phyloP scores from a whole-genome alignment of 2,329 filamentous ascomycete species.

The Niveomyces coronatus region DNA sequence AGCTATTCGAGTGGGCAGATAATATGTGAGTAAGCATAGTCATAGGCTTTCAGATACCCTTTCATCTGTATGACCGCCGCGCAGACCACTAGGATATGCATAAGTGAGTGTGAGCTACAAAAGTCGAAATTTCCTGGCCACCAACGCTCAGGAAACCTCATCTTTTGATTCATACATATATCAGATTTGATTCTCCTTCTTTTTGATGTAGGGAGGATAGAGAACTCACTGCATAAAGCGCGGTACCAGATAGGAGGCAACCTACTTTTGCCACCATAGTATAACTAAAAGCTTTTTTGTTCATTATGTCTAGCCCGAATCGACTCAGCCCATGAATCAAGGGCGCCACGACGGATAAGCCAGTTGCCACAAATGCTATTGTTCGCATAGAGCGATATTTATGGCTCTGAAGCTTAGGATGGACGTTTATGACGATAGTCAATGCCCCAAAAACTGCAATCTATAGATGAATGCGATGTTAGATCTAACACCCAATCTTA shows the following conservation, averaged over 20 bases:
- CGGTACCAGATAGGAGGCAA: slow-evolving; percentile 25
- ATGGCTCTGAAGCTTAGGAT: slow-evolving; percentile 22
- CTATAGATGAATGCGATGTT: slow-evolving; percentile 10
- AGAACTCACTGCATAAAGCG: slow-evolving; percentile 27
- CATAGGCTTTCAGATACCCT: slow-evolving; percentile 7
- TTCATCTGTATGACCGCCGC: slow-evolving; percentile 7
- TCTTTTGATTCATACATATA: slow-evolving; percentile 8
- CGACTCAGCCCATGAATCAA: slow-evolving; percentile 26
- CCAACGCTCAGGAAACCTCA: slow-evolving; percentile 5
- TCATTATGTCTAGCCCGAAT: slow-evolving; percentile 25
- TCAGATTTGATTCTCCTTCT: slow-evolving; percentile 12
- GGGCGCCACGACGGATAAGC: slow-evolving; percentile 25
- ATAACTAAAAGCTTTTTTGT: slow-evolving; percentile 14
- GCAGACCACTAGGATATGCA: slow-evolving; percentile 6
- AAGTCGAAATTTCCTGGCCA: slow-evolving; percentile 8
- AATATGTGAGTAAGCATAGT: slow-evolving; percentile 4
- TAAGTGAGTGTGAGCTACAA: slow-evolving; percentile 6
- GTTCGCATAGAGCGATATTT: slow-evolving; percentile 24
- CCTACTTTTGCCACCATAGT: slow-evolving; percentile 21
- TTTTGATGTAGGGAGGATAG: slow-evolving; percentile 4
- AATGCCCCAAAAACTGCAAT: slow-evolving; percentile 13
- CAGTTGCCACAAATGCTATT: slow-evolving; percentile 25
- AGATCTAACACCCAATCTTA: slow-evolving; percentile 6
- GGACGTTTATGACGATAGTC: slow-evolving; percentile 23
- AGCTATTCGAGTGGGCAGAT: slow-evolving; percentile 1